Evolutionary conservation across 1,139 yeast genomes (phyloP).

Genomic region (Suhomyces kunorum): DNA sequence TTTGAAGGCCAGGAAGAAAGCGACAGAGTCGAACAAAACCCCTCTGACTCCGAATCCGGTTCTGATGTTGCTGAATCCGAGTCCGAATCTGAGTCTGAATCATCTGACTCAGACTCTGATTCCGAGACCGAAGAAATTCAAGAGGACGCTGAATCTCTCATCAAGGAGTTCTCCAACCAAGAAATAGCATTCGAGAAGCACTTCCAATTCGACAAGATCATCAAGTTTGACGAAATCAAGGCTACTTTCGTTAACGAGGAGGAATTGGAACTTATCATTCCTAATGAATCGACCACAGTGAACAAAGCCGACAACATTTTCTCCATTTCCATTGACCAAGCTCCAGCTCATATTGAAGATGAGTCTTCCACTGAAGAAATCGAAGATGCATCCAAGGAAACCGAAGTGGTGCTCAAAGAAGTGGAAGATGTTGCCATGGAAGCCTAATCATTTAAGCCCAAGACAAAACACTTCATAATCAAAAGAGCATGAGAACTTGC

Average conservation of each 20-base stretch:
- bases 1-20: constrained; percentile 16
- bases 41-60: constrained; percentile 14
- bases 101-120: constrained; percentile 17
- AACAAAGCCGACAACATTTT: constrained; percentile 27
- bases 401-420: constrained; percentile 4
- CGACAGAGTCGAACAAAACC: constrained; percentile 11
- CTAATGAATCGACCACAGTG: constrained; percentile 35
- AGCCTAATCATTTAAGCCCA: not conserved
- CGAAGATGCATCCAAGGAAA: constrained; percentile 12
- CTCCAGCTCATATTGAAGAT: constrained; percentile 17
- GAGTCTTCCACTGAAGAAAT: constrained; percentile 13
- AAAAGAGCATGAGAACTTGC: not conserved
- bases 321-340: constrained; percentile 28
- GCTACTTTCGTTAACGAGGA: constrained; percentile 42
- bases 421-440: constrained; percentile 14
- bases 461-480: not conserved
- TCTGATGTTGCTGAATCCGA: constrained; percentile 17
- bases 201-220: constrained; percentile 45
- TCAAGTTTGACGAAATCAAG: constrained; percentile 41
- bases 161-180: constrained; percentile 41
- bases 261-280: constrained; percentile 48
- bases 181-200: constrained; percentile 49
- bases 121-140: constrained; percentile 38
- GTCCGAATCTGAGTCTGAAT: constrained; percentile 19
- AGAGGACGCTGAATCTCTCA: constrained; percentile 45